phyloP scores from a whole-genome alignment of 805 yeast species.

The Candida dajiaensis region DNA sequence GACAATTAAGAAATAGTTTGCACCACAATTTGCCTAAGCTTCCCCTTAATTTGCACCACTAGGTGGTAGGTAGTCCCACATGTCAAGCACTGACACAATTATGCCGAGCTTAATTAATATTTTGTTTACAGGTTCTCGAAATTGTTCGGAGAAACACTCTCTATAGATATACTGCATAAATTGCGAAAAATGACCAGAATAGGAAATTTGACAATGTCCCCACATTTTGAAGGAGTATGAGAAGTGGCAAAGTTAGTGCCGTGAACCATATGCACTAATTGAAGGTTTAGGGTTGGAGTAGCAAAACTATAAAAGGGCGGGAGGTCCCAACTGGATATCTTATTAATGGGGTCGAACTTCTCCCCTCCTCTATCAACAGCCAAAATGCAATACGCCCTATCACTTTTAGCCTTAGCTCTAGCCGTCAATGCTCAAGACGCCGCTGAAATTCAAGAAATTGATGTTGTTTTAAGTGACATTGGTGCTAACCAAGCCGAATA shows the following conservation, averaged over 20 bases:
- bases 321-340: background rate
- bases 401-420: slow-evolving; percentile 4
- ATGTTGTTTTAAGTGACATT: slow-evolving; percentile 14
- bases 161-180: background rate
- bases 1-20: too few relatives aligned
- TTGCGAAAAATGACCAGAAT: background rate
- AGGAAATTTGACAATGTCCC: background rate
- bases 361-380: background rate
- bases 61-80: too few relatives aligned
- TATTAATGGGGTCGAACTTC: background rate
- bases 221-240: background rate
- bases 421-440: slow-evolving; percentile 4
- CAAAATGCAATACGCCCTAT: background rate
- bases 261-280: background rate
- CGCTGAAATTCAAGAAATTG: background rate
- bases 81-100: too few relatives aligned
- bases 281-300: too few relatives aligned
- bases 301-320: background rate
- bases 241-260: background rate
- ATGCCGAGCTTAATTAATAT: too few relatives aligned
- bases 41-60: too few relatives aligned
- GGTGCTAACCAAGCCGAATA: slow-evolving; percentile 16
- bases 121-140: too few relatives aligned
- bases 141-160: too few relatives aligned
- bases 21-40: too few relatives aligned